Evolutionary conservation across 768 basidiomycete genomes (phyloP).

Genomic region (Russula ochroleuca): DNA sequence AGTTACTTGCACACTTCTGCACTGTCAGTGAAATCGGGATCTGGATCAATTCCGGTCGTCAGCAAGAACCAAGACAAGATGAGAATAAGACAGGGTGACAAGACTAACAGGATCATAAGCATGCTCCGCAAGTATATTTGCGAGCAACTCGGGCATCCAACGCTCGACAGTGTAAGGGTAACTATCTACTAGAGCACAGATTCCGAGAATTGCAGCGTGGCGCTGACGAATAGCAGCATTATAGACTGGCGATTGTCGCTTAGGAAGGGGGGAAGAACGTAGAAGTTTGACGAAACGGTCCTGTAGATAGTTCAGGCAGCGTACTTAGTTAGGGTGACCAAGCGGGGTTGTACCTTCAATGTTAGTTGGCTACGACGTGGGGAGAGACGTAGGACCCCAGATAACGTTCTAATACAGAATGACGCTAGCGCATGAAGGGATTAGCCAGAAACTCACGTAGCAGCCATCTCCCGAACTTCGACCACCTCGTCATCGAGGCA

Average conservation of each 20-base stretch:
- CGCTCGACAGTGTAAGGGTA: conserved; percentile 94
- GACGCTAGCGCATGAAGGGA: background rate
- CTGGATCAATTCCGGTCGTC: conserved; percentile 35
- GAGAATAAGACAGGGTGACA: background rate
- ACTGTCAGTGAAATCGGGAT: conserved; percentile 84
- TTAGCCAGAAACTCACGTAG: conserved; percentile 50
- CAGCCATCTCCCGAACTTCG: conserved; percentile 88
- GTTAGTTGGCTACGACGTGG: conserved; percentile 72
- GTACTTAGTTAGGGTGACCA: conserved; percentile 23
- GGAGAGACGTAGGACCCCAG: conserved; percentile 77
- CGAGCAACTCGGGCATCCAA: conserved; percentile 86
- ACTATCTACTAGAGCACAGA: conserved; percentile 88
- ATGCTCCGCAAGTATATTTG: conserved; percentile 73
- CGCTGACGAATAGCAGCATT: conserved; percentile 68
- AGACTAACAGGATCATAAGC: conserved; percentile 70
- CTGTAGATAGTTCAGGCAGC: conserved; percentile 39
- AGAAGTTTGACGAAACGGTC: conserved; percentile 77
- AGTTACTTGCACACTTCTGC: conserved; percentile 71
- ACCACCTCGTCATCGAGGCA: conserved; percentile 84
- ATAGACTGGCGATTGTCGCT: conserved; percentile 60
- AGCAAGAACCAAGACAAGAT: conserved; percentile 3
- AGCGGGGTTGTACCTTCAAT: conserved; percentile 50
- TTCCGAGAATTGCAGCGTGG: conserved; percentile 91
- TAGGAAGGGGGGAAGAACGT: conserved; percentile 61
- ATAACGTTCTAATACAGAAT: conserved; percentile 52